Base-by-base conservation (phyloP, 176 grass and related monocot genomes). In the Aegilops speltoides region DNA sequence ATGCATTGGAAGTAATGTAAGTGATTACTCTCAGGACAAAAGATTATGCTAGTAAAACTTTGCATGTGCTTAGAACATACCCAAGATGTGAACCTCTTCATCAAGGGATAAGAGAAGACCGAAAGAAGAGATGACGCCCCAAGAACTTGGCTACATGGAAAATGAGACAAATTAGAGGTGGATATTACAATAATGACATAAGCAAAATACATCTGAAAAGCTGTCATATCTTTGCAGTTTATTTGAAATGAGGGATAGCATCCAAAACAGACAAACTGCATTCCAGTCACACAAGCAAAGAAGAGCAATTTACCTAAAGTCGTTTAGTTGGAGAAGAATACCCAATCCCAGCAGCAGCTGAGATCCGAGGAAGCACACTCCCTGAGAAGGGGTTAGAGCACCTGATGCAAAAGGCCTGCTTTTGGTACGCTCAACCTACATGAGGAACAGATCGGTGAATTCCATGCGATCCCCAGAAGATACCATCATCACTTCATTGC, bases 61-160 rank as follows among this genome's bases (percentile, higher is more conserved):
- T 57, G 5, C 66, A 83, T 26, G 70, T 64, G 77, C 11, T 43
- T 31, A 61, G 36, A 28, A 29, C 62, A 64, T 64, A 64, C 24
- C 95, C 91, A 97, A 90, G 91, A 97, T 83, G 95, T 95, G 23
- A 90, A 68, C 43, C 95, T 85, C 89, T 97, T 97, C 91, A 97
- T 97, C 66, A 98, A 83, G 73, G 95, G 95, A 90, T 98, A 98
- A 14, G 95, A 88, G 26, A 91, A 98, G 59, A 95, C 93, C 69
- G 95, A 83, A 31, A 97, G 52, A 23, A 98, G 83, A 77, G 91
- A 95, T 34, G 91, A 93, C 79, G 89, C 95, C 50, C 95, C 95
- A 12, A 97, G 82, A 90, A 95, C 59, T 73, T 79, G 93, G 85
- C 91, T 95, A 59, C 81, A 89, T 72, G 85, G 10, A 85, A 26